phyloP scores from a whole-genome alignment of 805 yeast genomes.

The Candida koratica region DNA sequence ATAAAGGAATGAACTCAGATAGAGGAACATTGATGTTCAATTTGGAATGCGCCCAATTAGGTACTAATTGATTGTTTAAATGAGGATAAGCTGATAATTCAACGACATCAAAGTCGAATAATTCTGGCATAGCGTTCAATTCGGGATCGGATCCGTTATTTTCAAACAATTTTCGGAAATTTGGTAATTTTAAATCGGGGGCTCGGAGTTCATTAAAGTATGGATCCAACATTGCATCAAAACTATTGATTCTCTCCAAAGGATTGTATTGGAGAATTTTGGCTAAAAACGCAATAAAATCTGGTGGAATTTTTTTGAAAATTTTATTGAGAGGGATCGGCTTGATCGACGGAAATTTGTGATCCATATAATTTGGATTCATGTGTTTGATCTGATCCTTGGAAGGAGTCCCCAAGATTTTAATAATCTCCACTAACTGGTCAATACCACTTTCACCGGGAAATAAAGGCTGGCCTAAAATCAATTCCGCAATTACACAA shows the following conservation, averaged over 20 bases:
- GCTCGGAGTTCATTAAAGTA: conserved; percentile 54
- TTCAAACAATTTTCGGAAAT: conserved; percentile 40
- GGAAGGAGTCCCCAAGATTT: conserved; percentile 92
- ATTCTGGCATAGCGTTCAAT: conserved; percentile 42
- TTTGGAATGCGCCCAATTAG: conserved; percentile 27
- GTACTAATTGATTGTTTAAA: conserved; percentile 39
- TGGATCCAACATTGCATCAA: conserved; percentile 46
- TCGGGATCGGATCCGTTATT: conserved; percentile 41
- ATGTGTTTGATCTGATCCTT: conserved; percentile 86
- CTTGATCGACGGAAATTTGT: conserved; percentile 84
- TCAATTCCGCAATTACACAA: conserved; percentile 95
- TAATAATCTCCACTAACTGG: conserved; percentile 93
- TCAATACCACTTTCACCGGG: conserved; percentile 98
- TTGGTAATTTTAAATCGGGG: conserved; percentile 36
- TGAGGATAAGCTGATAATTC: conserved; percentile 46
- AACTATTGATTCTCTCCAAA: conserved; percentile 55
- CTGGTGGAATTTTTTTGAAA: conserved; percentile 52
- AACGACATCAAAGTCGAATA: conserved; percentile 50
- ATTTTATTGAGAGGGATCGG: conserved; percentile 70
- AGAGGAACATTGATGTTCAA: conserved; percentile 13
- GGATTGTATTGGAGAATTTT: conserved; percentile 68
- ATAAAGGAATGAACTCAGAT: conserved; percentile 14
- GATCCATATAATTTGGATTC: conserved; percentile 98
- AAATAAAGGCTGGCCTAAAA: conserved; percentile 92
- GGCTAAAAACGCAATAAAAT: conserved; percentile 54